Conservation (phyloP, 73 alveolate genomes). For the Symbiodinium natans region DNA sequence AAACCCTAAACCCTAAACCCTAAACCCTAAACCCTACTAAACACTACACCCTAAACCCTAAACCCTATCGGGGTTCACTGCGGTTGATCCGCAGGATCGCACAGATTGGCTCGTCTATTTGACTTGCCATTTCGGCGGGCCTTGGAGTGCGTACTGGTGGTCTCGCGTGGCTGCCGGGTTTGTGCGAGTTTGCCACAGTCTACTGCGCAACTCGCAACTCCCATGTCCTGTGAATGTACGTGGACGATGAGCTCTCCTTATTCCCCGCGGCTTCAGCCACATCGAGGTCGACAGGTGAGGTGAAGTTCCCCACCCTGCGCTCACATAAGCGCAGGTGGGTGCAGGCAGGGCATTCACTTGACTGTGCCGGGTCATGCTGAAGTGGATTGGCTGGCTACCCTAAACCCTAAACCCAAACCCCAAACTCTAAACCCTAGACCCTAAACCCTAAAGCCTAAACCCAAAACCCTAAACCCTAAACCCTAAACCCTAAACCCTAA, state of each 20-base stretch:
- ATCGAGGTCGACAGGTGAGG: too few species aligned
- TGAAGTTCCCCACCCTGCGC: too few species aligned
- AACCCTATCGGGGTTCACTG: neutral
- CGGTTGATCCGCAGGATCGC: neutral
- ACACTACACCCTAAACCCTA: too few species aligned
- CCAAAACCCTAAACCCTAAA: too few species aligned
- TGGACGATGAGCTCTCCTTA: neutral
- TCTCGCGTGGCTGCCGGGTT: conserved; percentile 10
- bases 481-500: too few species aligned
- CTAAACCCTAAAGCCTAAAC: too few species aligned
- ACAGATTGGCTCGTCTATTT: neutral
- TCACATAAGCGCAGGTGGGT: neutral
- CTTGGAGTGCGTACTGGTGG: conserved; percentile 17
- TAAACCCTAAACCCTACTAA: too few species aligned
- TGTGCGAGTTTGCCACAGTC: neutral
- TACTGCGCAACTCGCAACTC: neutral
- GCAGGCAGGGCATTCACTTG: neutral
- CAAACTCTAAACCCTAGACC: too few species aligned
- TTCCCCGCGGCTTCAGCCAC: neutral
- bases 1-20: too few species aligned
- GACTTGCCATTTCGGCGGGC: neutral
- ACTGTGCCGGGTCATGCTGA: neutral
- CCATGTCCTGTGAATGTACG: neutral
- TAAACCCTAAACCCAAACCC: too few species aligned
- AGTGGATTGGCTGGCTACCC: conserved; percentile 47